phyloP scores from a whole-genome alignment of 768 basidiomycete species.

The Trametes sanguinea region DNA sequence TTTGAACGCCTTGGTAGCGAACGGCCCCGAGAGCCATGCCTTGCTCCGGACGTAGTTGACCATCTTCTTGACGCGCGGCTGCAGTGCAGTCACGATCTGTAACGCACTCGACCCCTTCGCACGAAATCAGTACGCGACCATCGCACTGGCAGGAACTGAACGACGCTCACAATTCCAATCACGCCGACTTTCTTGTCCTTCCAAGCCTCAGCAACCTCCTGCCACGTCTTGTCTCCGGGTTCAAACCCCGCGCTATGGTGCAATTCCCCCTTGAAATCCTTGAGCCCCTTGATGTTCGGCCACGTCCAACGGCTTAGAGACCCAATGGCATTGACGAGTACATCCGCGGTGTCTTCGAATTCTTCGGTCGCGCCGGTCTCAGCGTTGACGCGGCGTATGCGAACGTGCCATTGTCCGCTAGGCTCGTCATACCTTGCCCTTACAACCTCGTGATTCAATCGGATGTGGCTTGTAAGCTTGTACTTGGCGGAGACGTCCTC shows the following conservation, averaged over 20 bases:
- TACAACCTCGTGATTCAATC: conserved; percentile 55
- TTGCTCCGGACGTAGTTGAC: conserved; percentile 59
- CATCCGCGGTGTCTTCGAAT: conserved; percentile 56
- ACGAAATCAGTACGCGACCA: not conserved
- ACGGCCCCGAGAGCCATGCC: conserved; percentile 56
- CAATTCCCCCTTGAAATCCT: conserved; percentile 56
- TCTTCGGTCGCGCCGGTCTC: conserved; percentile 27
- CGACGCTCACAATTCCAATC: conserved; percentile 53
- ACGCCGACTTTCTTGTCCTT: conserved; percentile 56
- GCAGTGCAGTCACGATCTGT: conserved; percentile 60
- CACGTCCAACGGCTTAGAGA: conserved; percentile 60
- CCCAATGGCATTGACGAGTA: conserved; percentile 59
- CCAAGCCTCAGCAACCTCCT: conserved; percentile 51
- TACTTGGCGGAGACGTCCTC: conserved; percentile 59
- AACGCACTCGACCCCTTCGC: conserved; percentile 62
- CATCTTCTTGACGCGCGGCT: conserved; percentile 51
- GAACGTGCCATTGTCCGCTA: conserved; percentile 58
- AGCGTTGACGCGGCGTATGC: conserved; percentile 34
- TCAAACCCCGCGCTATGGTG: conserved; percentile 70
- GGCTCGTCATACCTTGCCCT: conserved; percentile 52
- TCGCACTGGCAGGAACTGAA: not conserved
- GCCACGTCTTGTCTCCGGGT: conserved; percentile 39
- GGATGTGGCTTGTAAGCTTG: conserved; percentile 53
- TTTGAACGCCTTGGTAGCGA: conserved; percentile 42
- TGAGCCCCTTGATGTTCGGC: conserved; percentile 64